phyloP scores from a whole-genome alignment of 106 monocot genomes.

The Apostasia shenzhenica region DNA sequence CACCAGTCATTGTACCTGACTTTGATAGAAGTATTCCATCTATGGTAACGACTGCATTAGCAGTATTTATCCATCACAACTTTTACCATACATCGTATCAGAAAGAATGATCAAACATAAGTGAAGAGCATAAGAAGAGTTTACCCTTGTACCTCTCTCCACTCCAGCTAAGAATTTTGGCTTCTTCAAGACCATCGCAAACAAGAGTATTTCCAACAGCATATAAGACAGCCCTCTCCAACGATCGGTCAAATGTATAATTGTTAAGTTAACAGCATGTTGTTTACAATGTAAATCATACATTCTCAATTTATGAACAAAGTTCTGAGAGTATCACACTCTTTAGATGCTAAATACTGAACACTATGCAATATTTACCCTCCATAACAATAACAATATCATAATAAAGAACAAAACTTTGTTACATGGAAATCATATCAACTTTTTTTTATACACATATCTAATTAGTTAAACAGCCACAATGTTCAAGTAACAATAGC shows the following conservation, averaged over 20 bases:
- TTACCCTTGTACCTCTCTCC: constrained; percentile 93
- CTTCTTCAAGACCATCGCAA: constrained; percentile 94
- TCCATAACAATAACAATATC: too few species aligned
- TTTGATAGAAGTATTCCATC: constrained; percentile 97
- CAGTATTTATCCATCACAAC: constrained; percentile 7
- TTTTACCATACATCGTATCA: not conserved
- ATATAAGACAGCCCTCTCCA: constrained; percentile 93
- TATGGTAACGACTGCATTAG: constrained; percentile 72
- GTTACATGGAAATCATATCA: too few species aligned
- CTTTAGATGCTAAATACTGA: too few species aligned
- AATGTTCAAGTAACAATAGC: too few species aligned
- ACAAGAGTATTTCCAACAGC: constrained; percentile 99
- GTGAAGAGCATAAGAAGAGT: not conserved
- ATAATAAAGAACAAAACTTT: too few species aligned
- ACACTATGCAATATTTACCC: too few species aligned
- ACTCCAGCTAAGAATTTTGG: constrained; percentile 91
- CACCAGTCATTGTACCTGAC: constrained; percentile 99
- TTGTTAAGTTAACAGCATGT: constrained; percentile 31
- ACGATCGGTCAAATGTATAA: constrained; percentile 72
- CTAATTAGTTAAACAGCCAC: too few species aligned
- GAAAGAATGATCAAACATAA: not conserved
- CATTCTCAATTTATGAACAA: not conserved
- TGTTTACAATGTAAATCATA: not conserved
- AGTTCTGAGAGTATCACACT: too few species aligned
- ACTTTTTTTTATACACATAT: too few species aligned